A percentile compares a stretch with the other conserved stretches of the same genome.
phyloP scores from a whole-genome alignment of 352 stramenopile species.

The Globisporangium echinulatum region DNA sequence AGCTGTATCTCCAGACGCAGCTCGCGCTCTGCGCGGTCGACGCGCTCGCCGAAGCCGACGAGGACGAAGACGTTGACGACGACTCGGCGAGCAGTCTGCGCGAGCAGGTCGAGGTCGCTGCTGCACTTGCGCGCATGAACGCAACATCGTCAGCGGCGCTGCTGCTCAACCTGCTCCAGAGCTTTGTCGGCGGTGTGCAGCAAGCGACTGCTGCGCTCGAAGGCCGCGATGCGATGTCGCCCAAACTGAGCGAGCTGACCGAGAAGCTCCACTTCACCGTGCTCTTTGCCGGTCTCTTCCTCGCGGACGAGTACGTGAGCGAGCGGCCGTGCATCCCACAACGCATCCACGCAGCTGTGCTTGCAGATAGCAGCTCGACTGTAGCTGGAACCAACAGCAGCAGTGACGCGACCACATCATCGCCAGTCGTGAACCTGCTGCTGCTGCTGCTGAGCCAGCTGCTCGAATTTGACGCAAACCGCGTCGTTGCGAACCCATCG shows the following conservation, averaged over 20 bases:
- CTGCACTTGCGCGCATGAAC: constrained; percentile 65
- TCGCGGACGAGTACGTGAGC: constrained; percentile 73
- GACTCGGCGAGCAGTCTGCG: constrained; percentile 49
- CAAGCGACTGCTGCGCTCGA: constrained; percentile 32
- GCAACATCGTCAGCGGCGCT: constrained; percentile 39
- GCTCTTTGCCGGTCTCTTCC: constrained; percentile 67
- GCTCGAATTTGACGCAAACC: constrained; percentile 59
- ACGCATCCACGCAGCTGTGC: constrained; percentile 42
- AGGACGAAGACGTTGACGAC: constrained; percentile 83
- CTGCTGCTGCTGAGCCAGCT: constrained; percentile 65
- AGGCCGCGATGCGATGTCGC: constrained; percentile 46
- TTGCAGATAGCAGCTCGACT: not conserved
- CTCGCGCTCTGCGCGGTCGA: constrained; percentile 65
- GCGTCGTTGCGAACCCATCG: constrained; percentile 44
- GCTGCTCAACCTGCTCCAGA: constrained; percentile 56
- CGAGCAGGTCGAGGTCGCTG: constrained; percentile 70
- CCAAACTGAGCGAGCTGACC: constrained; percentile 53
- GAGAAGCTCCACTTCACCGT: constrained; percentile 80
- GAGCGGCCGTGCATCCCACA: constrained; percentile 66
- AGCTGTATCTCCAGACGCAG: constrained; percentile 73
- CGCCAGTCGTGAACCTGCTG: constrained; percentile 49
- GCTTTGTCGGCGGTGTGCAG: constrained; percentile 41
- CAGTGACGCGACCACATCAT: constrained; percentile 8
- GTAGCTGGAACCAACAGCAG: not conserved
- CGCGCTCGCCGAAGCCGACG: constrained; percentile 59